Evolutionary conservation across 1,284 basidiomycete species (phyloP).

Genomic region (Chalciporus sp.): DNA sequence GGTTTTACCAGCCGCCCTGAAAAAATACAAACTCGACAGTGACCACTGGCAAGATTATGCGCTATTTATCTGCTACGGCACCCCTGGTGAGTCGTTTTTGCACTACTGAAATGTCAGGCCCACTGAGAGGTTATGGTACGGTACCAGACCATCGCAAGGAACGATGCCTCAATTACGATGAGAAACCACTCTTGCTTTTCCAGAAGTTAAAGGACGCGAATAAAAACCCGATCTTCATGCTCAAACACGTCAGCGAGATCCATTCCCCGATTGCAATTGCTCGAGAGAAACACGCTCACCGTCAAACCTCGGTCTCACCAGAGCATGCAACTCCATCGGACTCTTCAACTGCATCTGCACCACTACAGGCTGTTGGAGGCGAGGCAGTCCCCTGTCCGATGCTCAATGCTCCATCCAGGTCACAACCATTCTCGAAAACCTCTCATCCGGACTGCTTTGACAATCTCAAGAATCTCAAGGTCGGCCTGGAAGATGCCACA

Average conservation of each 20-base stretch:
- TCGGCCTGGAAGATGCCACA: conserved; percentile 94
- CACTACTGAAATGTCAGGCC: not conserved
- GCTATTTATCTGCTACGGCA: conserved; percentile 98
- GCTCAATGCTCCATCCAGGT: conserved; percentile 36
- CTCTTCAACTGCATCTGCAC: too few relatives aligned
- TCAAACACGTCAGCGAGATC: conserved; percentile 98
- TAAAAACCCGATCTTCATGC: conserved; percentile 98
- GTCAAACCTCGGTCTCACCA: conserved; percentile 46
- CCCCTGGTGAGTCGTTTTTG: conserved; percentile 61
- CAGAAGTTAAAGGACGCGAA: conserved; percentile 97
- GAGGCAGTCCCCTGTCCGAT: too few relatives aligned
- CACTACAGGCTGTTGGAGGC: too few relatives aligned
- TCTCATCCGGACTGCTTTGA: conserved; percentile 71
- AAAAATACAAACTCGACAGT: conserved; percentile 98
- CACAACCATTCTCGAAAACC: conserved; percentile 33
- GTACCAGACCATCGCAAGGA: conserved; percentile 75
- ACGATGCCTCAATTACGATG: conserved; percentile 95
- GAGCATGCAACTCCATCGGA: conserved; percentile 19
- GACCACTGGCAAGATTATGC: conserved; percentile 99
- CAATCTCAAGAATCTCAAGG: conserved; percentile 85
- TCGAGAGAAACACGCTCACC: conserved; percentile 88
- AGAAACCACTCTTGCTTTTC: conserved; percentile 95
- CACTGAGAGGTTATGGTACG: not conserved
- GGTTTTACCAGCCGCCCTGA: conserved; percentile 96
- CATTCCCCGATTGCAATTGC: conserved; percentile 95